Percentiles rank a stretch among this genome's conserved stretches.
Conservation (phyloP, 148 eudicot species). For the Rhododendron vialii region DNA sequence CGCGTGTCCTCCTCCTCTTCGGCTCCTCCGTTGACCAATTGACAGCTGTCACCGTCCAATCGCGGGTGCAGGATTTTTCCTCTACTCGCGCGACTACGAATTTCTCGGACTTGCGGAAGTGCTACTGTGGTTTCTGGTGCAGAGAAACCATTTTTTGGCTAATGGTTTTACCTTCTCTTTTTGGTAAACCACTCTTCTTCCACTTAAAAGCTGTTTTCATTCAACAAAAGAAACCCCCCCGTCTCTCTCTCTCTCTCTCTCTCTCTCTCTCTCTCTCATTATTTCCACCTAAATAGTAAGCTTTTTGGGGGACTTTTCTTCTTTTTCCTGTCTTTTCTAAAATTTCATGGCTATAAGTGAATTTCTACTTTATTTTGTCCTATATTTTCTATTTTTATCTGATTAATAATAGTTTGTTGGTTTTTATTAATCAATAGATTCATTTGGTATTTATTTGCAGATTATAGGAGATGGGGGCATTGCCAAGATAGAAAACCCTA, state of each 20-base stretch:
- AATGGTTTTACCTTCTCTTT: neutral
- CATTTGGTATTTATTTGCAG: neutral
- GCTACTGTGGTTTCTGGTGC: neutral
- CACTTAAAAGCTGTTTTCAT: neutral
- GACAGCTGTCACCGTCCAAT: neutral
- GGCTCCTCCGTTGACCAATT: too few relatives aligned
- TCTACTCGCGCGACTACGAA: neutral
- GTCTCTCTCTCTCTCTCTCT: neutral
- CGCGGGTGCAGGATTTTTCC: neutral
- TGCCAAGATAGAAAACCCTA: neutral
- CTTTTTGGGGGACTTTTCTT: neutral
- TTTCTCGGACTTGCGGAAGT: neutral
- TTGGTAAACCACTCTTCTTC: neutral
- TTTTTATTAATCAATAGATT: neutral
- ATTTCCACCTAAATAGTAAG: constrained; percentile 13
- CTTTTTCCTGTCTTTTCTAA: neutral
- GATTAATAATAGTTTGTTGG: neutral
- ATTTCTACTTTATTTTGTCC: neutral
- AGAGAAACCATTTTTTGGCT: neutral
- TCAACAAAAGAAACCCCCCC: neutral
- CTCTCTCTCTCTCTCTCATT: neutral
- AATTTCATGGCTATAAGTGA: neutral
- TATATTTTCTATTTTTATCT: neutral
- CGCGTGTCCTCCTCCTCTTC: neutral
- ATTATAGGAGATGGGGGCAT: neutral